Evolutionary conservation across 2,329 filamentous ascomycete genomes (phyloP).

Genomic region (Calonectria multiphialidica): DNA sequence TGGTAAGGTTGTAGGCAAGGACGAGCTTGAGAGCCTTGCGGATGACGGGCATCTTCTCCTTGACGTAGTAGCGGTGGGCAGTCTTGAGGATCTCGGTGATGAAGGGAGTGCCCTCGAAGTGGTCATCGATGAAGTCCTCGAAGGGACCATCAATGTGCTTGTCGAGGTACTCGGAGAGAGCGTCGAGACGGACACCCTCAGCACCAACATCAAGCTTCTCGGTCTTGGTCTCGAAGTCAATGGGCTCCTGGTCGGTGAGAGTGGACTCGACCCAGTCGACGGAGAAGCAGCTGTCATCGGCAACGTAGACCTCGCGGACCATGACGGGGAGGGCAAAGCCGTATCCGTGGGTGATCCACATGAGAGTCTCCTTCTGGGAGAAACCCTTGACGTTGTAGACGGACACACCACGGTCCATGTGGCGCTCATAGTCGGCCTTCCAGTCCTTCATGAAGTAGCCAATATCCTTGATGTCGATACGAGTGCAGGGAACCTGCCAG

Average conservation of each 20-base stretch:
- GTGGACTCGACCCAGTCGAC: slow-evolving; percentile 93
- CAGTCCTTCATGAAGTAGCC: slow-evolving; percentile 99
- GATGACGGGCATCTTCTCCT: slow-evolving; percentile 89
- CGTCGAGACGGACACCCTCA: slow-evolving; percentile 84
- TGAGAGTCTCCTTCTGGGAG: slow-evolving; percentile 72
- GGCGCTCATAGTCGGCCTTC: slow-evolving; percentile 96
- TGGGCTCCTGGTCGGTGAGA: slow-evolving; percentile 75
- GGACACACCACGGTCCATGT: slow-evolving; percentile 87
- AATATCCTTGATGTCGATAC: slow-evolving; percentile 99
- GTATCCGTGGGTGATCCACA: slow-evolving; percentile 98
- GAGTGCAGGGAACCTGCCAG: slow-evolving; percentile 97
- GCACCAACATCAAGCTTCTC: slow-evolving; percentile 90
- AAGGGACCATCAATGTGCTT: slow-evolving; percentile 94
- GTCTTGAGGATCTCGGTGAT: slow-evolving; percentile 97
- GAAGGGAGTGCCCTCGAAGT: slow-evolving; percentile 96
- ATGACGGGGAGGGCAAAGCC: slow-evolving; percentile 93
- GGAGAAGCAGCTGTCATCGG: slow-evolving; percentile 91
- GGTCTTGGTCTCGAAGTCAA: slow-evolving; percentile 87
- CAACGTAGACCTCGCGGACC: slow-evolving; percentile 93
- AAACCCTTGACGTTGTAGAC: slow-evolving; percentile 96
- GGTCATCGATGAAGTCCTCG: slow-evolving; percentile 93
- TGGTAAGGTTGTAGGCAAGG: slow-evolving; percentile 93
- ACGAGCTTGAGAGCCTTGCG: slow-evolving; percentile 96
- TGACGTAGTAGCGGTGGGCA: slow-evolving; percentile 91
- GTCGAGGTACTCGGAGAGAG: slow-evolving; percentile 92